A percentile compares a stretch with the other conserved stretches of the same genome.
Conservation (phyloP, 371 early-diverging fungal genomes). For the Sporodiniella umbellata region DNA sequence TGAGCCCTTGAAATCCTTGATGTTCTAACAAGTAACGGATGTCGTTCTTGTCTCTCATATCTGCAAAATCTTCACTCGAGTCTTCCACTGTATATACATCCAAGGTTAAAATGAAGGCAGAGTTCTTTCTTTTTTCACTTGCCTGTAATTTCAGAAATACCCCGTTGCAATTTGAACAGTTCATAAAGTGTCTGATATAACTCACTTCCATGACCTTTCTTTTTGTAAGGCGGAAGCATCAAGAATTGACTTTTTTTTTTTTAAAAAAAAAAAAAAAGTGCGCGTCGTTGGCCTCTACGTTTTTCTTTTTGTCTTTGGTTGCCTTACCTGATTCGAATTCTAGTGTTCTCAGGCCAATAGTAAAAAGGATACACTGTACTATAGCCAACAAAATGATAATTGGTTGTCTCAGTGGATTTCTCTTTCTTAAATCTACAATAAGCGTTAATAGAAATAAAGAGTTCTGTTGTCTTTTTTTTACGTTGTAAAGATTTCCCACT, state of each 20-base stretch:
- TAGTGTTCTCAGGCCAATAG: constrained; percentile 73
- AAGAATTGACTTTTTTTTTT: constrained; percentile 73
- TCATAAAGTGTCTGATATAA: constrained; percentile 69
- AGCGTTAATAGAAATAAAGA: background rate
- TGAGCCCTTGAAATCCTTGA: constrained; percentile 58
- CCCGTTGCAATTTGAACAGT: constrained; percentile 45
- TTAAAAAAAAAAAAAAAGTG: background rate
- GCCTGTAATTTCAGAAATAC: constrained; percentile 66
- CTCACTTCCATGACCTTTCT: constrained; percentile 78
- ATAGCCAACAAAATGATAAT: constrained; percentile 81
- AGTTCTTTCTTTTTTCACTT: constrained; percentile 1
- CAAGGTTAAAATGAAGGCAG: background rate
- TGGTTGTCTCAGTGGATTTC: constrained; percentile 5
- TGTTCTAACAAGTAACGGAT: constrained; percentile 57
- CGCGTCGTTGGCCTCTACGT: too few relatives aligned
- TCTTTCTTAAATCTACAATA: constrained; percentile 30
- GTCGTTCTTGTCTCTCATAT: constrained; percentile 84
- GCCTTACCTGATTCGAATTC: constrained; percentile 78
- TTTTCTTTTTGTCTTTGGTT: background rate
- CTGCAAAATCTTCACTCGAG: constrained; percentile 85
- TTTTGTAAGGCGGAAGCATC: constrained; percentile 85
- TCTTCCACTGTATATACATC: constrained; percentile 88
- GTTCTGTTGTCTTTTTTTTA: constrained; percentile 22
- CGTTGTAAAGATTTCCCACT: constrained; percentile 78
- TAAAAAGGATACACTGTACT: constrained; percentile 80